Evolutionary conservation across 225 moss, liverwort and hornwort genomes (phyloP), one percentile per base, ranked within the genome.

Genomic region (Lunularia cruciata): DNA sequence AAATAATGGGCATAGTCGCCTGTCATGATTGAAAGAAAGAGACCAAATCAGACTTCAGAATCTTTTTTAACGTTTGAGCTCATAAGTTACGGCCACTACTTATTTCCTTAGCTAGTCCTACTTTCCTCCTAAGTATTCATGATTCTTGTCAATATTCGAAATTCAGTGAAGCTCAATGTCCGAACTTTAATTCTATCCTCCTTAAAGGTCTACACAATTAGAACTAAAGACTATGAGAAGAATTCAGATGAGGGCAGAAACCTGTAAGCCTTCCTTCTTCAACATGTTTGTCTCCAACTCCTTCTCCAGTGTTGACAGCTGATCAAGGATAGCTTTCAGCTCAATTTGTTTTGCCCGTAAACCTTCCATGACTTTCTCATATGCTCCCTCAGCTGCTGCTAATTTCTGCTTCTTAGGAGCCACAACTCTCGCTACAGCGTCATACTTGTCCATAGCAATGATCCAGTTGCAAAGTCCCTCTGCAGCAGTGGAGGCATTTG

Each of bases 391-490:
- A 0, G 95, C 92, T 12, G 73, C 75, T 65, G 77, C 78, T 0
- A 95, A 64, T 65, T 90, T 92, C 22, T 85, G 83, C 65, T 79
- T 60, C 57, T 95, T 95, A 0, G 95, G 95, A 18, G 90, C 88
- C 0, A 95, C 88, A 11, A 95, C 79, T 81, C 92, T 95, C 3
- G 95, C 90, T 3, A 95, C 92, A 0, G 68, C 67, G 31, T 95
- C 92, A 6, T 95, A 95, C 51, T 95, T 95, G 27, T 95, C 95
- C 87, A 95, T 95, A 0, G 95, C 92, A 56, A 92, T 78, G 9
- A 95, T 90, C 95, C 95, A 95, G 78, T 92, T 92, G 69, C 95
- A 95, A 4, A 95, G 45, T 10, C 95, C 95, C 59, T 95, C 95
- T 0, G 95, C 95, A 18, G 95, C 95, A 36, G 90, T 79, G 0